Evolutionary conservation across 2,329 filamentous ascomycete genomes (phyloP).

Genomic region (Didymella exigua): DNA sequence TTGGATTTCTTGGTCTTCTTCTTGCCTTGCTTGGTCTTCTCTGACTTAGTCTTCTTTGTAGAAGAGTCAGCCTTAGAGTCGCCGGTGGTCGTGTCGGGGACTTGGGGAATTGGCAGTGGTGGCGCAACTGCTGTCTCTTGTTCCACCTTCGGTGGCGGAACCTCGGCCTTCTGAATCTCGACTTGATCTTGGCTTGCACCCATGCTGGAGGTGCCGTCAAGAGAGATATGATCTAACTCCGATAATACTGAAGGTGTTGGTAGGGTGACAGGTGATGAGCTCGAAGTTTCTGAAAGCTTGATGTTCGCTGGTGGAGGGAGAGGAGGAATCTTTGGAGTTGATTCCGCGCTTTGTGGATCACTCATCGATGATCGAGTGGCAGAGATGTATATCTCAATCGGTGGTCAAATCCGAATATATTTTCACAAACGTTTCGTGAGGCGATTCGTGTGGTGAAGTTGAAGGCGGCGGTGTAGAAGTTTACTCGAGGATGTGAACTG

Average conservation of each 20-base stretch:
- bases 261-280: constrained; percentile 33
- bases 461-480: not conserved
- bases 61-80: not conserved
- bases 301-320: constrained; percentile 13
- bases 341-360: constrained; percentile 20
- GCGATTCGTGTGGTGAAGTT: not conserved
- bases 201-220: constrained; percentile 23
- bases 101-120: not conserved
- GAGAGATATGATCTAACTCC: constrained; percentile 24
- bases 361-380: constrained; percentile 24
- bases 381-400: not conserved
- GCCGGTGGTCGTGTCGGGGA: constrained; percentile 4
- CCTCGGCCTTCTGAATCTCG: constrained; percentile 13
- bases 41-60: not conserved
- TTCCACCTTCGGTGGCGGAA: not conserved
- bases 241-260: constrained; percentile 32
- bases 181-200: constrained; percentile 21
- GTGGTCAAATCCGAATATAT: not conserved
- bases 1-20: constrained; percentile 28
- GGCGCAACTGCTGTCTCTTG: not conserved
- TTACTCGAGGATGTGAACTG: not conserved
- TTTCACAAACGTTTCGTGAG: not conserved
- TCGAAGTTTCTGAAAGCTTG: constrained; percentile 29
- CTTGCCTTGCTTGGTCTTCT: constrained; percentile 17
- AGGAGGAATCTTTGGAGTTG: constrained; percentile 13